phyloP scores from a whole-genome alignment of 2,329 filamentous ascomycete species.

The Ceratocystis variospora region DNA sequence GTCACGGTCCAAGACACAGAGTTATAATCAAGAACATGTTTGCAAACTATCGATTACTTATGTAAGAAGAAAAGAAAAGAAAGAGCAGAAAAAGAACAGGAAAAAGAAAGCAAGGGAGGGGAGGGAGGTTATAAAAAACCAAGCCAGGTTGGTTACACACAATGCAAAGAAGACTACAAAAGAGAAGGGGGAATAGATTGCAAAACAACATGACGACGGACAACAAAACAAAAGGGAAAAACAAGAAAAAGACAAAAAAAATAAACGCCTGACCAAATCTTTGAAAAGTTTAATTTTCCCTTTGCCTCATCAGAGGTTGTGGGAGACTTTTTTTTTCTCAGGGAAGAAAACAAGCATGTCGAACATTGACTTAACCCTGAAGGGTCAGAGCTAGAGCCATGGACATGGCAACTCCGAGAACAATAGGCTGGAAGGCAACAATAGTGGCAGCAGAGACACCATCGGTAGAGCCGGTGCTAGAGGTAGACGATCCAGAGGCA shows the following conservation, averaged over 20 bases:
- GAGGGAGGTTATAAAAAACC: not conserved
- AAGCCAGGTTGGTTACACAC: not conserved
- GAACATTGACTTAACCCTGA: slow-evolving; percentile 9
- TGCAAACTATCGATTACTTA: not conserved
- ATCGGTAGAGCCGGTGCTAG: slow-evolving; percentile 1
- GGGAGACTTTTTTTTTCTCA: not conserved
- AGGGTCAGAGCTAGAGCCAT: slow-evolving; percentile 18
- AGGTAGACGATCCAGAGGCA: not conserved
- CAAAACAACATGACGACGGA: not conserved
- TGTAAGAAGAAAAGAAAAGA: not conserved
- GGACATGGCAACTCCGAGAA: slow-evolving; percentile 19
- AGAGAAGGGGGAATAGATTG: slow-evolving; percentile 5
- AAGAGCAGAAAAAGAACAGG: not conserved
- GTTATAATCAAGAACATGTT: not conserved
- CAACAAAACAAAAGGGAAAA: slow-evolving; percentile 3
- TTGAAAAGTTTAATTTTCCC: not conserved
- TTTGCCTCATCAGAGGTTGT: not conserved
- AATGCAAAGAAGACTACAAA: not conserved
- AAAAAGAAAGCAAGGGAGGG: not conserved
- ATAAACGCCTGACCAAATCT: not conserved
- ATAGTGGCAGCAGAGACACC: slow-evolving; percentile 14
- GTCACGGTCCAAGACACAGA: not conserved
- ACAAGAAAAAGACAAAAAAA: not conserved
- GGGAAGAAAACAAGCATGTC: not conserved
- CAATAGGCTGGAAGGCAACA: slow-evolving; percentile 18